Evolutionary conservation across 768 basidiomycete species (phyloP).

Genomic region (Podaxis carcinomalis): DNA sequence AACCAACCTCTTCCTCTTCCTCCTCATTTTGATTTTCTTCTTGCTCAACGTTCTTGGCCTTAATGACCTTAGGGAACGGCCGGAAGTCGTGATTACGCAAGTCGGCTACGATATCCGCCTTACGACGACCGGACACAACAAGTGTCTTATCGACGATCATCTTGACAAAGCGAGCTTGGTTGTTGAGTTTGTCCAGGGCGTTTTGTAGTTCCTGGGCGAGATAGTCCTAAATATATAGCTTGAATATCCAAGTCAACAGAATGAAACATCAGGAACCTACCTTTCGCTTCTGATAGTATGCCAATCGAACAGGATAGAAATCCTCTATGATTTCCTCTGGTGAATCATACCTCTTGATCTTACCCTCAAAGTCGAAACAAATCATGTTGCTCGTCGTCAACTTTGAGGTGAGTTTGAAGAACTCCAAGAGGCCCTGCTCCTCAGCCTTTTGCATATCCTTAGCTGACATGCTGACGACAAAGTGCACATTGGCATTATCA

Average conservation of each 20-base stretch:
- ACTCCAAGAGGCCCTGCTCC: constrained; percentile 82
- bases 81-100: constrained; percentile 80
- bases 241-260: constrained; percentile 10
- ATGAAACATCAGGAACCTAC: constrained; percentile 29
- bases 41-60: constrained; percentile 57
- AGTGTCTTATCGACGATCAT: constrained; percentile 91
- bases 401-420: constrained; percentile 84
- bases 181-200: constrained; percentile 80
- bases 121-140: constrained; percentile 82
- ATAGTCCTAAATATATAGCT: constrained; percentile 53
- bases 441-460: constrained; percentile 86
- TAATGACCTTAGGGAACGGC: constrained; percentile 81
- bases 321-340: constrained; percentile 92
- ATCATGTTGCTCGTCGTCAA: constrained; percentile 97
- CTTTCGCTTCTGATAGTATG: constrained; percentile 96
- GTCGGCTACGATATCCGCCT: constrained; percentile 79
- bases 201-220: constrained; percentile 78
- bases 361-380: constrained; percentile 93
- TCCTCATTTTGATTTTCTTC: constrained; percentile 43
- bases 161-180: constrained; percentile 94
- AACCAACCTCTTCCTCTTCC: constrained; percentile 41
- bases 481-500: constrained; percentile 88
- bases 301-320: constrained; percentile 84
- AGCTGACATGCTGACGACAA: constrained; percentile 74
- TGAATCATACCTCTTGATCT: constrained; percentile 88